phyloP scores from a whole-genome alignment of 345 rosid genomes.

The Eutrema yunnanense region DNA sequence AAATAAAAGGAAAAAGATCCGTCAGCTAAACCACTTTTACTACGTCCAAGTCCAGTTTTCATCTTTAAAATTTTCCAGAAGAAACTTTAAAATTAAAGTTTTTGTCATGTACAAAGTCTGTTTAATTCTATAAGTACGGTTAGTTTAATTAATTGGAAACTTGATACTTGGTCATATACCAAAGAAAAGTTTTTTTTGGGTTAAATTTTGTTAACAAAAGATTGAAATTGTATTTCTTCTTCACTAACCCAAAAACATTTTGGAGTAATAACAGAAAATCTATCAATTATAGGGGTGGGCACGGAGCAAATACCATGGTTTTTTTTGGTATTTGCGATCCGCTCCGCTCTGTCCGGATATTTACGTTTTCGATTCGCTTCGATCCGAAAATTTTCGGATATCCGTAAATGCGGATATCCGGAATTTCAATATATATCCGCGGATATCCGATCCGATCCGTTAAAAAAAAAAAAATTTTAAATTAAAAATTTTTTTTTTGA shows the following conservation, averaged over 20 bases:
- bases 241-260: not conserved
- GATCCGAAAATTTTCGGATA: no score
- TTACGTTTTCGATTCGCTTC: no score
- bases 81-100: not conserved
- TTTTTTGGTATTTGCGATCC: no score
- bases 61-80: not conserved
- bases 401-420: no score
- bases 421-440: no score
- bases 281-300: not conserved
- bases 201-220: not conserved
- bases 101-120: not conserved
- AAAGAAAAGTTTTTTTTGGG: not conserved
- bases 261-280: not conserved
- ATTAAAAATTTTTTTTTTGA: no score
- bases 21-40: not conserved
- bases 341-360: no score
- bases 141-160: not conserved
- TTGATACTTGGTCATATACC: not conserved
- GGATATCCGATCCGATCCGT: no score
- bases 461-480: no score
- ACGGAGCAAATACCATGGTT: no score
- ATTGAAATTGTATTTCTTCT: not conserved
- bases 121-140: not conserved
- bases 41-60: not conserved
- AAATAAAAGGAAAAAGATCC: not conserved